Percentiles rank a stretch among this genome's conserved stretches.
phyloP scores from a whole-genome alignment of 169 alveolate genomes.

The Eimeria brunetti region DNA sequence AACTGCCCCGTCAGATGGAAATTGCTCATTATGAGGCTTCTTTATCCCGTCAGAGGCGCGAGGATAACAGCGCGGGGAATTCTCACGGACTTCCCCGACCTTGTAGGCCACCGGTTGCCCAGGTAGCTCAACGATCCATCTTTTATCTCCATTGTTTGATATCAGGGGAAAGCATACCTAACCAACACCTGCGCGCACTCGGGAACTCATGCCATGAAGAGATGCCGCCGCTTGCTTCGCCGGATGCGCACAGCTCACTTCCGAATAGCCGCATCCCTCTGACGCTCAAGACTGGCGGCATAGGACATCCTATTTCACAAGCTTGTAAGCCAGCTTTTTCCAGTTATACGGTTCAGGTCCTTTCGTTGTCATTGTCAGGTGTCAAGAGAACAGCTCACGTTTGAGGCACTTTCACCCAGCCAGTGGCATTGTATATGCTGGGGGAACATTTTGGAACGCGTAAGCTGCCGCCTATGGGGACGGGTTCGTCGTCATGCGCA shows the following conservation, averaged over 20 bases:
- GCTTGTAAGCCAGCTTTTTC: too few species aligned
- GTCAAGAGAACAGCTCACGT: neutral
- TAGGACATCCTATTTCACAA: too few species aligned
- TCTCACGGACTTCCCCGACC: conserved; percentile 3
- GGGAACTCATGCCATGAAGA: too few species aligned
- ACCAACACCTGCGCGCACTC: too few species aligned
- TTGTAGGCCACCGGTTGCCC: neutral
- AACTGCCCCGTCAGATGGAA: neutral
- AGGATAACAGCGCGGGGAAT: neutral
- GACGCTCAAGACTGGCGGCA: too few species aligned
- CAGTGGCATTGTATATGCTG: neutral
- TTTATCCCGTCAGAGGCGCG: neutral
- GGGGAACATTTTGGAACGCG: neutral
- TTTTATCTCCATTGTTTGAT: neutral
- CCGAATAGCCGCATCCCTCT: too few species aligned
- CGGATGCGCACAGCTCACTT: too few species aligned
- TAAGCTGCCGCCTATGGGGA: neutral
- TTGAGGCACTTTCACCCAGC: neutral
- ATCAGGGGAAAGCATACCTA: neutral
- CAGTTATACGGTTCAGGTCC: too few species aligned
- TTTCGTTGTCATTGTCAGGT: too few species aligned
- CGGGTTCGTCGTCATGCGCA: neutral
- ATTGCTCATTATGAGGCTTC: neutral
- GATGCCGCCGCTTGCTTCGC: too few species aligned
- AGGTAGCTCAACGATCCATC: neutral